These are phyloP conservation scores for Xylariaceae sp. DNA, from an alignment of 2,329 filamentous ascomycete genomes.

Conservation along the genomic window DNA sequence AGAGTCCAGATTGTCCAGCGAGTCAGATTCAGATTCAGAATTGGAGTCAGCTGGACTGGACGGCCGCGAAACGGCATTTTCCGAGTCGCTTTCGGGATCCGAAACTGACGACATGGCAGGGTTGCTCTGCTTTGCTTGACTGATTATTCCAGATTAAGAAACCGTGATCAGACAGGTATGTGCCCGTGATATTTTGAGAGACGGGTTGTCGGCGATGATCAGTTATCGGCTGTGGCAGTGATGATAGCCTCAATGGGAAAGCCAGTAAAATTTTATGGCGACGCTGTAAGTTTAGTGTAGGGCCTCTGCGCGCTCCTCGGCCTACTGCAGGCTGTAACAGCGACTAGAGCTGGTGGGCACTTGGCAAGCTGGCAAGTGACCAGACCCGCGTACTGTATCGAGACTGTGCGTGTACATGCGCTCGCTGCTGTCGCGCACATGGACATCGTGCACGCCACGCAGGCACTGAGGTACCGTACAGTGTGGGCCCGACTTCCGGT, in stretches of 20 bases:
- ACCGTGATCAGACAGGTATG: neutral
- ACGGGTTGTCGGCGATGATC: constrained; percentile 1
- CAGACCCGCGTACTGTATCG: neutral
- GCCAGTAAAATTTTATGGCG: constrained; percentile 15
- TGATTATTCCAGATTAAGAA: neutral
- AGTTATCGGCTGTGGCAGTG: neutral
- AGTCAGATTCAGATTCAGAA: constrained; percentile 35
- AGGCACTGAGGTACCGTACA: neutral
- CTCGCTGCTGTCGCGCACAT: neutral
- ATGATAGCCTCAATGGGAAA: constrained; percentile 3
- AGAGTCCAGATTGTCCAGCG: constrained; percentile 36
- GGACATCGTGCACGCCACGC: neutral
- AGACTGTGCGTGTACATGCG: neutral
- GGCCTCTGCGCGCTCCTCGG: neutral
- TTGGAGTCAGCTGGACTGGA: constrained; percentile 26
- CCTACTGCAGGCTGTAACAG: neutral
- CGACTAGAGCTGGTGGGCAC: neutral
- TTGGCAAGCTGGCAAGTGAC: neutral
- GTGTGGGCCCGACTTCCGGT: neutral
- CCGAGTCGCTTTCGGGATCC: constrained; percentile 23
- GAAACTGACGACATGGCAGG: constrained; percentile 12
- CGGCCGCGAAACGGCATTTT: constrained; percentile 19
- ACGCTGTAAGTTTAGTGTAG: constrained; percentile 5
- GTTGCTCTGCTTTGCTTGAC: neutral
- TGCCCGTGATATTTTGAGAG: neutral